phyloP scores from a whole-genome alignment of 2,329 filamentous ascomycete species.

The Gaeumannomyces sp. region DNA sequence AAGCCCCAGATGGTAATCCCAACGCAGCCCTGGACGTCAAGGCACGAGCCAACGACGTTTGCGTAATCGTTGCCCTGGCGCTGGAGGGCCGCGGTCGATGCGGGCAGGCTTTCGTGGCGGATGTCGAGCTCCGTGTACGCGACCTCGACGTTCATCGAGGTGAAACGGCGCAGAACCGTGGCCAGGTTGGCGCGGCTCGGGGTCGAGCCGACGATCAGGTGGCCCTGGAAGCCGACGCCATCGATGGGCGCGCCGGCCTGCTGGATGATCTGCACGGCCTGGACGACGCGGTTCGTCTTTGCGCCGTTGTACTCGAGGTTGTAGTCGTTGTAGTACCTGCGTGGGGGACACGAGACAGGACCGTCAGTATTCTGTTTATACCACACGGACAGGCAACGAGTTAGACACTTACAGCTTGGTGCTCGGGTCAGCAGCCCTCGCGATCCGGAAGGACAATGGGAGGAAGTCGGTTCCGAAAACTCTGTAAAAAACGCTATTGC shows the following conservation, averaged over 20 bases:
- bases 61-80: constrained; percentile 7
- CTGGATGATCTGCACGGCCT: constrained; percentile 22
- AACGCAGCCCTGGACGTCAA: constrained; percentile 9
- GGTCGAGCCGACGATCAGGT: constrained; percentile 36
- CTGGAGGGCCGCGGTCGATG: background rate
- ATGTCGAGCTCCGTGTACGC: constrained; percentile 42
- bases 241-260: constrained; percentile 36
- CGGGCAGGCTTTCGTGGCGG: constrained; percentile 5
- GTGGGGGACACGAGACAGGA: constrained; percentile 22
- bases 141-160: constrained; percentile 34
- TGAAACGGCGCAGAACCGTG: constrained; percentile 31
- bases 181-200: constrained; percentile 28
- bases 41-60: constrained; percentile 7
- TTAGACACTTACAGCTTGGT: constrained; percentile 12
- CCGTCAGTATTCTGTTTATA: background rate
- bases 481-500: constrained; percentile 36
- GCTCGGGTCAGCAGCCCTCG: constrained; percentile 33
- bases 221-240: constrained; percentile 40
- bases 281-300: constrained; percentile 23
- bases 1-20: constrained; percentile 11
- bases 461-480: constrained; percentile 41
- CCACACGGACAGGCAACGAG: background rate
- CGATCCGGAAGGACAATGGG: constrained; percentile 38
- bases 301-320: constrained; percentile 32
- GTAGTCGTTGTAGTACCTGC: constrained; percentile 47